phyloP scores from a whole-genome alignment of 139 green algal species.

The Auxenochlorella pyrenoidosa region DNA sequence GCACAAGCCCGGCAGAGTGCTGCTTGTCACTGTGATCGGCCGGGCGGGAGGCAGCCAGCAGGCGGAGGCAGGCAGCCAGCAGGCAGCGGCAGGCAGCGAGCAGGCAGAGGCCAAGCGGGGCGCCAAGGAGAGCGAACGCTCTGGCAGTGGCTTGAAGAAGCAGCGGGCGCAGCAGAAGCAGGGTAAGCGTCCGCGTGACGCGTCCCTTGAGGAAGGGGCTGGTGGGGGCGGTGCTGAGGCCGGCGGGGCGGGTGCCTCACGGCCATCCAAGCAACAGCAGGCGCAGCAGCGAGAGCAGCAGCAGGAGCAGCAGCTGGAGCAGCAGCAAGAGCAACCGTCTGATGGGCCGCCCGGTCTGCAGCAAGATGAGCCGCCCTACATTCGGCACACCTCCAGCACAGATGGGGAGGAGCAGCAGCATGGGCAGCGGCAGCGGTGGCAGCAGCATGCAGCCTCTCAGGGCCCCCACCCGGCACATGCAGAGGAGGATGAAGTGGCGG shows the following conservation, averaged over 20 bases:
- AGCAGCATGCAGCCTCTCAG: background rate
- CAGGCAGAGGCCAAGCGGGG: too few relatives aligned
- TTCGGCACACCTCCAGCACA: background rate
- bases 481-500: too few relatives aligned
- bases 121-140: too few relatives aligned
- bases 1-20: too few relatives aligned
- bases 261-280: background rate
- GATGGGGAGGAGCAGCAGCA: background rate
- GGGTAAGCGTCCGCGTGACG: background rate
- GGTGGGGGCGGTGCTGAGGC: too few relatives aligned
- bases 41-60: too few relatives aligned
- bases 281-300: background rate
- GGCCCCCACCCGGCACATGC: too few relatives aligned
- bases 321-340: background rate
- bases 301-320: background rate
- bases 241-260: too few relatives aligned
- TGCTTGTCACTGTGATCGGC: too few relatives aligned
- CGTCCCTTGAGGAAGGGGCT: too few relatives aligned
- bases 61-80: too few relatives aligned
- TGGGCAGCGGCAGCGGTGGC: background rate
- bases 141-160: background rate
- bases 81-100: too few relatives aligned
- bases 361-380: background rate
- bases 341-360: background rate
- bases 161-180: background rate